phyloP scores from a whole-genome alignment of 495 filamentous ascomycete species.

The Peziza echinospora region DNA sequence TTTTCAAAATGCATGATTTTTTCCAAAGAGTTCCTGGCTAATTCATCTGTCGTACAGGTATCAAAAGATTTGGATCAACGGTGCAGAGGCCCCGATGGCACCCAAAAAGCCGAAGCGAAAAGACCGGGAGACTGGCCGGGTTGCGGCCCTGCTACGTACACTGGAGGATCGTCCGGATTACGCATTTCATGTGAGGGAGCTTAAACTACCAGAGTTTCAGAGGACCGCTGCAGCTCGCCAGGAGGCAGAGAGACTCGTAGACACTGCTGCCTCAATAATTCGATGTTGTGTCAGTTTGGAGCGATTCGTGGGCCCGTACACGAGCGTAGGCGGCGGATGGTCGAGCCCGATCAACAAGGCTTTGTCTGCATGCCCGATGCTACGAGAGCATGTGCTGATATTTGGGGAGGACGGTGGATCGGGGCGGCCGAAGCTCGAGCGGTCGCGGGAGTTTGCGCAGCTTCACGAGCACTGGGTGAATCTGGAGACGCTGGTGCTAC shows the following conservation, averaged over 20 bases:
- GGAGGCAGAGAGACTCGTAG: constrained; percentile 39
- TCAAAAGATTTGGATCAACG: not conserved
- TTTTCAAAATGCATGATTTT: too few relatives aligned
- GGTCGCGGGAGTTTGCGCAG: constrained; percentile 41
- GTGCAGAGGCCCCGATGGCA: not conserved
- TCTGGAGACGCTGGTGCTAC: constrained; percentile 53
- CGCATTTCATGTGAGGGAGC: constrained; percentile 47
- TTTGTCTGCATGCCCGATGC: constrained; percentile 46
- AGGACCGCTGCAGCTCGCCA: constrained; percentile 25
- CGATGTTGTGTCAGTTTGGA: constrained; percentile 79
- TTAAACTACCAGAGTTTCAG: constrained; percentile 50
- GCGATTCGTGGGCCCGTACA: constrained; percentile 45
- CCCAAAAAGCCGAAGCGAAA: not conserved
- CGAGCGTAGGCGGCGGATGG: constrained; percentile 48
- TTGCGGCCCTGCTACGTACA: constrained; percentile 57
- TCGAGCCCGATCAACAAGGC: constrained; percentile 51
- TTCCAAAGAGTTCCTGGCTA: too few relatives aligned
- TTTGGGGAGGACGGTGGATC: constrained; percentile 26
- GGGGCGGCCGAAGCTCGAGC: constrained; percentile 28
- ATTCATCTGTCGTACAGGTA: too few relatives aligned
- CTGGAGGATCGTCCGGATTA: constrained; percentile 45
- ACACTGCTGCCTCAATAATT: constrained; percentile 55
- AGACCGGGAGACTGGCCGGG: constrained; percentile 24
- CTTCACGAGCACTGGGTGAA: constrained; percentile 49
- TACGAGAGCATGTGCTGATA: constrained; percentile 68